These are phyloP conservation scores for Tribonema minus DNA, from an alignment of 108 stramenopile species.

Conservation along the genomic window DNA sequence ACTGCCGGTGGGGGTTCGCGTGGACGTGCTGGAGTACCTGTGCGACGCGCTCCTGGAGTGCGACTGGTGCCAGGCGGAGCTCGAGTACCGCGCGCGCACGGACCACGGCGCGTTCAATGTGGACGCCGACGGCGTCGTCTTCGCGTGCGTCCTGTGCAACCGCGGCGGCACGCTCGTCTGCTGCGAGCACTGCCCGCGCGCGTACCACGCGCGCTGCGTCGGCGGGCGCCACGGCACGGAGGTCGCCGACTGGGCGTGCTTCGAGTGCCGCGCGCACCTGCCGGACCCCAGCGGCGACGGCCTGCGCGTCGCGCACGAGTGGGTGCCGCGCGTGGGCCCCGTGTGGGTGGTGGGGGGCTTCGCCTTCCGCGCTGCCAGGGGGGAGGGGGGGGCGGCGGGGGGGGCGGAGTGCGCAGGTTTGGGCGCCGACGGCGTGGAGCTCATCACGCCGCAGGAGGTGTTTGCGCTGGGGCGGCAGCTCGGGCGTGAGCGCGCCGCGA, in stretches of 20 bases:
- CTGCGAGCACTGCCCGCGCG: conserved; percentile 36
- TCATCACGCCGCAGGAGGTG: conserved; percentile 12
- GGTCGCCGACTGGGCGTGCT: conserved; percentile 31
- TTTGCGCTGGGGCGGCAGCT: conserved; percentile 12
- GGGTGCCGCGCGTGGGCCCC: not conserved
- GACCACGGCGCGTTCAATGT: conserved; percentile 13
- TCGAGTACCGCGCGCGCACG: conserved; percentile 10
- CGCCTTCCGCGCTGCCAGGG: conserved; percentile 6
- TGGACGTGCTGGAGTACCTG: conserved; percentile 27
- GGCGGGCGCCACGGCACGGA: conserved; percentile 28
- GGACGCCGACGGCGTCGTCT: conserved; percentile 17
- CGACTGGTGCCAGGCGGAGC: conserved; percentile 32
- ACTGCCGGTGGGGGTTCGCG: conserved; percentile 22
- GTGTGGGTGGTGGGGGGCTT: conserved; percentile 37
- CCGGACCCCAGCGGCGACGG: conserved; percentile 15
- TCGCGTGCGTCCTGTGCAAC: conserved; percentile 37
- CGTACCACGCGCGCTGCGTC: conserved; percentile 30
- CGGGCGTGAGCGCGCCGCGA: not conserved
- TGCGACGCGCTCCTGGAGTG: conserved; percentile 14
- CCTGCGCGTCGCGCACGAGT: not conserved
- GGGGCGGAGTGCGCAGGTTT: conserved; percentile 2
- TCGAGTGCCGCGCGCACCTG: conserved; percentile 4
- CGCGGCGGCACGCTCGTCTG: conserved; percentile 26
- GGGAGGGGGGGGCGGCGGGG: not conserved
- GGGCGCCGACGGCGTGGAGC: conserved; percentile 11